Base-by-base conservation (phyloP, 2,329 filamentous ascomycete genomes). In the Geosmithia flava region DNA sequence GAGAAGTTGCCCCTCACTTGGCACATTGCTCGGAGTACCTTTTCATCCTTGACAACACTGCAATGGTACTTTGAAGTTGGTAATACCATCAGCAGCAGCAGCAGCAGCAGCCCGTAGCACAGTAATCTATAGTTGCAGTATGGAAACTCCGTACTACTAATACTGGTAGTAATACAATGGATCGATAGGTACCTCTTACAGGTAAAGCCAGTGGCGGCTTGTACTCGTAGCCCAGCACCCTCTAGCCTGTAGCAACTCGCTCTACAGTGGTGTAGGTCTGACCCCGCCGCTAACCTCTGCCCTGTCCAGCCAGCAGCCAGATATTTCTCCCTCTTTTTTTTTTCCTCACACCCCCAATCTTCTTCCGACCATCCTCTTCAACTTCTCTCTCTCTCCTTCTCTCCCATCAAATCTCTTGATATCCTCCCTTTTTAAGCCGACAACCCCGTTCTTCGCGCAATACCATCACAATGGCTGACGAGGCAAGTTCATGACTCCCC, bases 381-480 rank as follows among this genome's bases (percentile, higher is more conserved):
- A 48, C 53, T 51, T 46, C 52, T 48, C 52, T 47, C 50, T 49
- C 51, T 50, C 49, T 53, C 20, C 20, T 44, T 44, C 54, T 51
- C 19, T 37, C 33, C 23, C 33, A 37, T 37, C 33, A 37, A 37
- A 37, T 37, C n/a, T 16, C 33, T 37, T 16, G 10, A 37, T 37
- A 7, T 37, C 11, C 33, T 37, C 54, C 53, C 52, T 49, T 47
- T 52, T 53, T 53, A 51, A 53, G 46, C 51, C 46, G 48, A 55
- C 54, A 56, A 62, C 53, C 52, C 58, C 57, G 54, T 54, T 54
- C 60, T 61, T 58, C 62, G 60, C 63, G 59, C 58, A 61, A 69
- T 66, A 65, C 63, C 63, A 63, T 71, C 74, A 77, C 67, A 61
- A 80, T 80, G 76, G 66, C 75, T 59, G 75, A 78, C 63, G 75